Conservation (phyloP, 1,139 yeast species). For the Magnusiomyces paraingens region DNA sequence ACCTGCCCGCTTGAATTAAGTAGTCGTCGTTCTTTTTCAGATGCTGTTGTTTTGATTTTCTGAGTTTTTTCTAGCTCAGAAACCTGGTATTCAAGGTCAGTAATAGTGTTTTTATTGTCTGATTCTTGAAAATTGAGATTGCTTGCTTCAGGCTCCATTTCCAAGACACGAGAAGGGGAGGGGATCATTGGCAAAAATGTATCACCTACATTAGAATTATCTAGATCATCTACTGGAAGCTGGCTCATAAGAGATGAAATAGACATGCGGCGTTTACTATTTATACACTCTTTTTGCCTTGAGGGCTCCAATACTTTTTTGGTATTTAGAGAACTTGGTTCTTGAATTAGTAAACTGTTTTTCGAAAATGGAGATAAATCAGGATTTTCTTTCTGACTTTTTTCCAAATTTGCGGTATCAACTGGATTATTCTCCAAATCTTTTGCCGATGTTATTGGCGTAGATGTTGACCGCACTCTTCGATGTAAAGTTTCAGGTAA, state of each 20-base stretch:
- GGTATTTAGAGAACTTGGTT: not conserved
- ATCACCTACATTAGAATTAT: conserved; percentile 7
- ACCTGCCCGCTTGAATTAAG: not conserved
- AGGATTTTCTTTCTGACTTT: conserved; percentile 5
- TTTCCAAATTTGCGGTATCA: conserved; percentile 9
- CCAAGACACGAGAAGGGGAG: not conserved
- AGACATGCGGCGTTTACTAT: not conserved
- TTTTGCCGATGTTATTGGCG: not conserved
- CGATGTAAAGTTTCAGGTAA: conserved; percentile 65
- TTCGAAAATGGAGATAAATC: not conserved
- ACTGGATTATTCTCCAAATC: not conserved
- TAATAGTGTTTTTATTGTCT: not conserved
- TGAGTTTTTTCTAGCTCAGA: not conserved
- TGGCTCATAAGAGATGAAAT: not conserved
- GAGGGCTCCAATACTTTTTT: not conserved
- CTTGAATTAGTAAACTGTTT: not conserved
- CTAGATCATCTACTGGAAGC: not conserved
- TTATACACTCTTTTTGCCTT: too few relatives aligned
- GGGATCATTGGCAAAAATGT: conserved; percentile 6
- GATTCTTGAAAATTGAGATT: not conserved
- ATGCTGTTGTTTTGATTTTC: conserved; percentile 2
- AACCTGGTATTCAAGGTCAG: not conserved
- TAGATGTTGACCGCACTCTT: not conserved
- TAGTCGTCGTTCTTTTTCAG: conserved; percentile 4
- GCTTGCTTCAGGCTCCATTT: not conserved